phyloP scores from a whole-genome alignment of 2,329 filamentous ascomycete genomes.

The Fusarium metavorans region DNA sequence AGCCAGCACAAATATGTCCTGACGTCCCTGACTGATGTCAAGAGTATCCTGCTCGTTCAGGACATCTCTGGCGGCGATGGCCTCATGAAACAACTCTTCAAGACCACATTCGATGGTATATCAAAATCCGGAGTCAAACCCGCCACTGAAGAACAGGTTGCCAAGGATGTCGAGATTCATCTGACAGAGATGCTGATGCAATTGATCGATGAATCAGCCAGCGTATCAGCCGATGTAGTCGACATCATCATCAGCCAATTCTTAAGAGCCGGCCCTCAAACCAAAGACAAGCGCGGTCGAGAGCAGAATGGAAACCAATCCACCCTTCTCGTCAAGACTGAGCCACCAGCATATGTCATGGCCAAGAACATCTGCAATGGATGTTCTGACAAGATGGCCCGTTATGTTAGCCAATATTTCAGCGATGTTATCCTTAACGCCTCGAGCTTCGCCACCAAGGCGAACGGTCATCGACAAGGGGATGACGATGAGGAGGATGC shows the following conservation, averaged over 20 bases:
- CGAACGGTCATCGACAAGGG: constrained; percentile 68
- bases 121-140: constrained; percentile 78
- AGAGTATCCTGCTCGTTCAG: constrained; percentile 91
- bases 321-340: constrained; percentile 85
- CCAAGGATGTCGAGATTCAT: constrained; percentile 93
- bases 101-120: constrained; percentile 90
- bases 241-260: constrained; percentile 98
- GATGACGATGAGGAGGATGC: constrained; percentile 74
- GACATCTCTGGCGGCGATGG: constrained; percentile 87
- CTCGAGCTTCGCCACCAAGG: constrained; percentile 68
- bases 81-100: constrained; percentile 85
- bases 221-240: constrained; percentile 82
- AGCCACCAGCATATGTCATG: constrained; percentile 95
- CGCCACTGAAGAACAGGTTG: constrained; percentile 82
- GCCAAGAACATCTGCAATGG: constrained; percentile 93
- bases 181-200: constrained; percentile 88
- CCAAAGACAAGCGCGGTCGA: constrained; percentile 70
- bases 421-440: constrained; percentile 96
- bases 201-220: constrained; percentile 86
- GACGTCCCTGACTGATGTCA: constrained; percentile 88
- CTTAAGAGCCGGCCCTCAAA: constrained; percentile 80
- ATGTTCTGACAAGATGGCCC: constrained; percentile 93
- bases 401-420: constrained; percentile 95
- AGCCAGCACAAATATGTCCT: constrained; percentile 93
- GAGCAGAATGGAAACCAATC: constrained; percentile 81